A percentile compares a stretch with the other conserved stretches of the same genome.
Evolutionary conservation across 2,329 filamentous ascomycete genomes (phyloP).

Genomic region (Herpotrichia juniperi): DNA sequence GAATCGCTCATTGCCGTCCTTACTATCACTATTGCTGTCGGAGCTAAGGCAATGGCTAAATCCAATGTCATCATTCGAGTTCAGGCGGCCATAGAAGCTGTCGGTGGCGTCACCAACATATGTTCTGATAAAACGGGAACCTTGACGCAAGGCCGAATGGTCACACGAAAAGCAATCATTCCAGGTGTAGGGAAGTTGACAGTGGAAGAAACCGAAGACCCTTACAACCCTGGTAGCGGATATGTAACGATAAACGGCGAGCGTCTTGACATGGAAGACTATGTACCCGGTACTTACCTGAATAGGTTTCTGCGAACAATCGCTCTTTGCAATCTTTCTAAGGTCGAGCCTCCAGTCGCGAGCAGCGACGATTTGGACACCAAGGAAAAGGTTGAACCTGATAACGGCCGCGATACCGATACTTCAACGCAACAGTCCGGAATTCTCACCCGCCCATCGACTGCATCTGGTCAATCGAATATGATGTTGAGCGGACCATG

Average conservation of each 20-base stretch:
- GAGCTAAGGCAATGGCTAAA: constrained; percentile 49
- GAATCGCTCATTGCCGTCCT: constrained; percentile 67
- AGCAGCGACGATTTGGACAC: constrained; percentile 58
- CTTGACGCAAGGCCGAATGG: constrained; percentile 49
- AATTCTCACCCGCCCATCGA: constrained; percentile 34
- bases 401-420: constrained; percentile 40
- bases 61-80: constrained; percentile 50
- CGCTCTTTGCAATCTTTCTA: constrained; percentile 48
- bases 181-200: constrained; percentile 40
- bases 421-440: constrained; percentile 34
- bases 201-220: constrained; percentile 42
- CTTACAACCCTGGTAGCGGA: constrained; percentile 43
- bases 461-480: constrained; percentile 22
- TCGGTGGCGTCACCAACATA: constrained; percentile 50
- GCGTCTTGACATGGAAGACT: constrained; percentile 30
- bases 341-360: constrained; percentile 29
- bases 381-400: constrained; percentile 49
- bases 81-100: constrained; percentile 46
- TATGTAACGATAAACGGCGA: constrained; percentile 37
- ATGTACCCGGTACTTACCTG: constrained; percentile 24
- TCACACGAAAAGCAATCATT: constrained; percentile 46
- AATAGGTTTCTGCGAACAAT: constrained; percentile 43
- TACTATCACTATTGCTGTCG: constrained; percentile 66
- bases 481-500: constrained; percentile 21
- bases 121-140: constrained; percentile 51